These are phyloP conservation scores for Geotrichum reessii DNA, from an alignment of 1,139 yeast species.

Conservation along the genomic window DNA sequence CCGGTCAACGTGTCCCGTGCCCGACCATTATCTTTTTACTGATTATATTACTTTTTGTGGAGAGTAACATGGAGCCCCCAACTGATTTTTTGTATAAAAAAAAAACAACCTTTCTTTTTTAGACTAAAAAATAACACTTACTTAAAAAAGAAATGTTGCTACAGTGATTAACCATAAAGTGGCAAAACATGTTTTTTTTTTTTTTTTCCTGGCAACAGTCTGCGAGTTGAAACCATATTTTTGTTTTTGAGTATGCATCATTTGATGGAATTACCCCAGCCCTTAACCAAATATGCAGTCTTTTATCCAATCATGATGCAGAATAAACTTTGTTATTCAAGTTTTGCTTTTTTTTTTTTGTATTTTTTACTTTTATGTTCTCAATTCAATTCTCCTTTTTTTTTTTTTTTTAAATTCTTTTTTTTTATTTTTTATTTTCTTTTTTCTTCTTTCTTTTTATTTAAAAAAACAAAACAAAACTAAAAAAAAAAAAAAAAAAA, in stretches of 20 bases:
- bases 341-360: slow-evolving; percentile 1
- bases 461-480: no score
- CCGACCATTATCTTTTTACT: no score
- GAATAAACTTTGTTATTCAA: not conserved
- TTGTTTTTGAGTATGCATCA: no score
- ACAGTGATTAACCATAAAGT: not conserved
- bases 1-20: no score
- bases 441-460: not conserved
- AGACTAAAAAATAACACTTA: no score
- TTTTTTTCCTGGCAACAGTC: not conserved
- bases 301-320: not conserved
- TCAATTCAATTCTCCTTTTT: not conserved
- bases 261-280: not conserved
- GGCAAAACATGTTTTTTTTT: not conserved
- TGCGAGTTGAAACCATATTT: not conserved
- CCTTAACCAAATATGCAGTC: not conserved
- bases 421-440: slow-evolving; percentile 3
- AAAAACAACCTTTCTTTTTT: not conserved
- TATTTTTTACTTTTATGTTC: not conserved
- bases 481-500: slow-evolving; percentile 3
- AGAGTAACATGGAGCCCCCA: no score
- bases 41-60: no score
- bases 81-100: no score
- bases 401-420: not conserved
- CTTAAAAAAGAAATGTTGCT: not conserved